Evolutionary conservation across 1,139 yeast genomes (phyloP).

Genomic region (Pichia sp.): DNA sequence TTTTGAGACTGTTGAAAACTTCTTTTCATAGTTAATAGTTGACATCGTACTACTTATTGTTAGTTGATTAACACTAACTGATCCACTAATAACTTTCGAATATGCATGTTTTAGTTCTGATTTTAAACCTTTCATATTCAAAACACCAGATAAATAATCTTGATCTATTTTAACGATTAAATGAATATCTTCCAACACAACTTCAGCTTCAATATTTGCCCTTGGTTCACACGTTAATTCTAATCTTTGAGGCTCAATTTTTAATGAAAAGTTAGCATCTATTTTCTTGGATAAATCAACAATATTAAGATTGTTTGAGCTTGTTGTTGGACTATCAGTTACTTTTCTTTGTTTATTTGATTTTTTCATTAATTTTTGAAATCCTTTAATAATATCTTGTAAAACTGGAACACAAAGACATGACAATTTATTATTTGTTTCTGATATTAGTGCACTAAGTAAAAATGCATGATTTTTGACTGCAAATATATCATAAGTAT

Average conservation of each 20-base stretch:
- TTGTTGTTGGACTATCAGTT: neutral
- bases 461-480: slow-evolving; percentile 40
- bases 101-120: slow-evolving; percentile 84
- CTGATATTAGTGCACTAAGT: slow-evolving; percentile 54
- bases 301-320: slow-evolving; percentile 17
- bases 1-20: slow-evolving; percentile 45
- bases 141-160: slow-evolving; percentile 36
- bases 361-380: slow-evolving; percentile 26
- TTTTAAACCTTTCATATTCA: slow-evolving; percentile 46
- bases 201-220: slow-evolving; percentile 85
- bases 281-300: slow-evolving; percentile 29
- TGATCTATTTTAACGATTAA: slow-evolving; percentile 53
- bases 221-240: slow-evolving; percentile 86
- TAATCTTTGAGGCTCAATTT: slow-evolving; percentile 66
- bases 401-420: slow-evolving; percentile 78
- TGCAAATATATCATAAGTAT: slow-evolving; percentile 27
- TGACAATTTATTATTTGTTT: slow-evolving; percentile 64
- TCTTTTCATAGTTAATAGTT: slow-evolving; percentile 31
- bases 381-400: slow-evolving; percentile 47
- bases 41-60: slow-evolving; percentile 37
- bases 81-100: slow-evolving; percentile 84
- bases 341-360: slow-evolving; percentile 2
- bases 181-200: slow-evolving; percentile 61
- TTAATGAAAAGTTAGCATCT: slow-evolving; percentile 58
- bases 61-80: slow-evolving; percentile 50